Conservation (phyloP, 129 eudicot genomes). For the Centrapalus pauciflorus region DNA sequence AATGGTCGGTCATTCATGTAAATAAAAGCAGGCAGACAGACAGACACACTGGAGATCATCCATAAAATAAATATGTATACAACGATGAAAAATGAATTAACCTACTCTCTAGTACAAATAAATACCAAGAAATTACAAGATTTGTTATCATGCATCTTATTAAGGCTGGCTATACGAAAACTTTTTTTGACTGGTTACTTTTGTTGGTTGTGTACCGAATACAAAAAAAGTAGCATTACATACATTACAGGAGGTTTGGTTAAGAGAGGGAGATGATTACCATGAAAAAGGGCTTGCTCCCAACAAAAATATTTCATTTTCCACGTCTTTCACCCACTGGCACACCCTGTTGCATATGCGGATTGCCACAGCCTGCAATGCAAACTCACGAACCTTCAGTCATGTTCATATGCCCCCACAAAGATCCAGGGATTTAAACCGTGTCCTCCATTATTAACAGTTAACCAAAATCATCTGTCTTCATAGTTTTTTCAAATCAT, state of each 20-base stretch:
- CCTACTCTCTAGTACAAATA: no score
- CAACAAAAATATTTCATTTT: constrained; percentile 79
- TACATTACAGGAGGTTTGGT: constrained; percentile 13
- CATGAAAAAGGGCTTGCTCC: constrained; percentile 98
- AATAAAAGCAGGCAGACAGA: no score
- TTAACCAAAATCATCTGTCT: no score
- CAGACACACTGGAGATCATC: no score
- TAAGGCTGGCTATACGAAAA: neutral
- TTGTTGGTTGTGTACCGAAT: neutral
- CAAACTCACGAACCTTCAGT: neutral
- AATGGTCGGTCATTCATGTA: no score
- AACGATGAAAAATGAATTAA: no score
- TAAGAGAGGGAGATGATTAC: constrained; percentile 40
- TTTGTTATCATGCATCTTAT: neutral
- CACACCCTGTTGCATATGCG: constrained; percentile 81
- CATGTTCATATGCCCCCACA: no score
- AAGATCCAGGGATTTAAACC: no score
- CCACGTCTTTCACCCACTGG: constrained; percentile 95
- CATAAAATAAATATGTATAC: no score
- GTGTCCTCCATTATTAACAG: no score
- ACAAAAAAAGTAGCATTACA: neutral
- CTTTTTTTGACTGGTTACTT: constrained; percentile 8
- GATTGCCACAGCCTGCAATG: constrained; percentile 76
- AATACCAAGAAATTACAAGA: no score
- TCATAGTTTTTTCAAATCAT: no score